Evolutionary conservation across 805 yeast genomes (phyloP).

Genomic region (Phaffomyces antillensis): DNA sequence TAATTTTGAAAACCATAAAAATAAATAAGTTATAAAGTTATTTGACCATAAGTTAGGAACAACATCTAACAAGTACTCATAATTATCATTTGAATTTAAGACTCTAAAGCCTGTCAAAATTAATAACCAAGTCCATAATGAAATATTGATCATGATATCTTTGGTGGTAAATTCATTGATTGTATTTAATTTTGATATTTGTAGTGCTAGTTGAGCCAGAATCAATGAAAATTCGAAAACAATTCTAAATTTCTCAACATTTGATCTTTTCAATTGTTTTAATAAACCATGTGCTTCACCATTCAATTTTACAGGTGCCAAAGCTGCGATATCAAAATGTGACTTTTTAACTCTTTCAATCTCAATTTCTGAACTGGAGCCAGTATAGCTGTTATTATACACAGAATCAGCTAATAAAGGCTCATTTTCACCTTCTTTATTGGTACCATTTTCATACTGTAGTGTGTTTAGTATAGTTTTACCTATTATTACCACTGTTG

Average conservation of each 20-base stretch:
- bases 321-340: constrained; percentile 58
- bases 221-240: constrained; percentile 42
- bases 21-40: constrained; percentile 44
- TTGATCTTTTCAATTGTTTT: constrained; percentile 40
- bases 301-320: constrained; percentile 47
- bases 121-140: constrained; percentile 28
- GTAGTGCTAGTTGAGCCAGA: constrained; percentile 31
- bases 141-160: constrained; percentile 11
- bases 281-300: constrained; percentile 55
- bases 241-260: constrained; percentile 48
- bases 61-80: constrained; percentile 17
- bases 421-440: constrained; percentile 9
- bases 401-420: constrained; percentile 10
- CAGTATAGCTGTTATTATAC: constrained; percentile 2
- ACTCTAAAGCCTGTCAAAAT: constrained; percentile 26
- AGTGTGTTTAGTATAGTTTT: constrained; percentile 5
- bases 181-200: constrained; percentile 24
- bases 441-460: not conserved
- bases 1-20: constrained; percentile 38
- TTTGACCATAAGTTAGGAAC: constrained; percentile 61
- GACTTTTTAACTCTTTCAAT: constrained; percentile 33
- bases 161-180: constrained; percentile 16
- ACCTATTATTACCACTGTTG: constrained; percentile 12
- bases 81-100: constrained; percentile 26
- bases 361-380: not conserved